A percentile compares a stretch with the other conserved stretches of the same genome.
Conservation (phyloP, 495 filamentous ascomycete genomes). For the Aspergillus nanangensis region DNA sequence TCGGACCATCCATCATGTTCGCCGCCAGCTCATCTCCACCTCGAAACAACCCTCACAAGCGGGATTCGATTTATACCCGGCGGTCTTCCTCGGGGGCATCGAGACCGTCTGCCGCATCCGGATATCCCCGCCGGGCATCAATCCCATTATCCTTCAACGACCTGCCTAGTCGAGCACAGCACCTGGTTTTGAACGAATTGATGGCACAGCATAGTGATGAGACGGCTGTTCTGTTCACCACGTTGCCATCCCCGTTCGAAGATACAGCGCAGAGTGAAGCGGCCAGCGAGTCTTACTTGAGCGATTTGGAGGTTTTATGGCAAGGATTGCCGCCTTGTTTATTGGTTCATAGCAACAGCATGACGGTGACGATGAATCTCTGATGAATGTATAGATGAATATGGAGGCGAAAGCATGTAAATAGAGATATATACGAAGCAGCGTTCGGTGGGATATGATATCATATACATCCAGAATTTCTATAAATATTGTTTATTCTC, state of each 20-base stretch:
- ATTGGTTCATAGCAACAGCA: constrained; percentile 82
- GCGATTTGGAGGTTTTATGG: constrained; percentile 71
- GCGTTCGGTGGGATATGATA: no score
- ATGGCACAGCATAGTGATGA: constrained; percentile 65
- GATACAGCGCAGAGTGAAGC: constrained; percentile 67
- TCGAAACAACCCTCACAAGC: constrained; percentile 21
- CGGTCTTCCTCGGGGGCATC: constrained; percentile 22
- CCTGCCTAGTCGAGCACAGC: constrained; percentile 74
- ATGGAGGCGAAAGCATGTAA: no score
- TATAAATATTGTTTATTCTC: constrained; percentile 4
- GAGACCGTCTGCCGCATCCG: constrained; percentile 29
- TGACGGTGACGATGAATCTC: constrained; percentile 85
- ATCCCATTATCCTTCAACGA: constrained; percentile 79
- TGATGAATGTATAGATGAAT: constrained; percentile 31
- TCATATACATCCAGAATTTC: neutral
- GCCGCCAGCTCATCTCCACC: constrained; percentile 46
- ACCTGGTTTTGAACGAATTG: constrained; percentile 81
- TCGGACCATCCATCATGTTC: constrained; percentile 78
- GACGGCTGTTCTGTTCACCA: constrained; percentile 80
- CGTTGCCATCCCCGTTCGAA: constrained; percentile 71
- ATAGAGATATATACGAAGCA: constrained; percentile 4
- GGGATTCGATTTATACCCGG: constrained; percentile 53
- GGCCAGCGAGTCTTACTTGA: constrained; percentile 66
- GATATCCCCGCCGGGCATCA: constrained; percentile 50
- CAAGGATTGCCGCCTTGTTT: constrained; percentile 64